Evolutionary conservation across 305 asterid species (phyloP).

Genomic region (Fraxinus floribunda): DNA sequence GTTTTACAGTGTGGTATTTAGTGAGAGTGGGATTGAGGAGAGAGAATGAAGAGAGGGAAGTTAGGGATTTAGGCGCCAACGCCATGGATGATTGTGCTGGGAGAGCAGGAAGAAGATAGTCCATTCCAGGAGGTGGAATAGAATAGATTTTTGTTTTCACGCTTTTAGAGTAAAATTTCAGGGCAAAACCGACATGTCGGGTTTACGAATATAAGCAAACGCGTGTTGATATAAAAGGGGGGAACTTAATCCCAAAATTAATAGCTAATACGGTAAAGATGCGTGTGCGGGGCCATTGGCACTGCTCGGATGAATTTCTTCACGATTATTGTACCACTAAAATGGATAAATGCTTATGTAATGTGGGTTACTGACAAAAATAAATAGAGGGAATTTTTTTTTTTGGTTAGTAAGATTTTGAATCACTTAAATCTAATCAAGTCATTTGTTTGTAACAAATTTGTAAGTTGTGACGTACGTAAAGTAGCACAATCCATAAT

Average conservation of each 20-base stretch:
- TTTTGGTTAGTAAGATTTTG: too few species aligned
- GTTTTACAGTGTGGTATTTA: constrained; percentile 31
- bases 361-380: too few species aligned
- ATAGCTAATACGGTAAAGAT: background rate
- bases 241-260: background rate
- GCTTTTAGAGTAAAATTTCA: background rate
- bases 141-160: background rate
- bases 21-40: constrained; percentile 13
- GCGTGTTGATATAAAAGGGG: background rate
- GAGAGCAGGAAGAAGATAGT: background rate
- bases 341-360: too few species aligned
- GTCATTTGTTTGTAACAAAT: too few species aligned
- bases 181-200: background rate
- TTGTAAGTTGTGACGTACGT: too few species aligned
- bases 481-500: background rate
- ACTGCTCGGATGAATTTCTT: background rate
- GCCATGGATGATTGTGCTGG: constrained; percentile 39
- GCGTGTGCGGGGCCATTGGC: background rate
- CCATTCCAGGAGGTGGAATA: background rate
- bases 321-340: background rate
- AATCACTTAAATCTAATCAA: too few species aligned
- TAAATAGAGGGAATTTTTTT: too few species aligned
- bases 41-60: constrained; percentile 37
- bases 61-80: constrained; percentile 63
- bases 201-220: background rate